These are phyloP conservation scores for Begonia peltatifolia DNA, from an alignment of 306 rosid genomes.

Conservation along the genomic window DNA sequence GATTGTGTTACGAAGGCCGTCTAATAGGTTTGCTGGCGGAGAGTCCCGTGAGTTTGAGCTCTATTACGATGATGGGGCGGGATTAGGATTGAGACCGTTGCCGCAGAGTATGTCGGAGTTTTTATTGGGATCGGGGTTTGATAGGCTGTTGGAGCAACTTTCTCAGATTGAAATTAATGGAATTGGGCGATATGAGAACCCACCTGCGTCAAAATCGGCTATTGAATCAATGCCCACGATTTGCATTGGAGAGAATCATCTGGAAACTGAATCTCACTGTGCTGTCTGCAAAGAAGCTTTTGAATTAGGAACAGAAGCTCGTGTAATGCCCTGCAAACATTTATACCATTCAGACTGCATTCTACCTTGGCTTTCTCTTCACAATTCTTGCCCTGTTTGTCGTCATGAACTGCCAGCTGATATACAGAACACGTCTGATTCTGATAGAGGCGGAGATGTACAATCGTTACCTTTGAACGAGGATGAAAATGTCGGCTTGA, in stretches of 20 bases:
- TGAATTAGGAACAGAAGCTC: slow-evolving; percentile 6
- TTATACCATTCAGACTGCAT: slow-evolving; percentile 12
- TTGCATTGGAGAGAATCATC: slow-evolving; percentile 2
- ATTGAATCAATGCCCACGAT: slow-evolving; percentile 11
- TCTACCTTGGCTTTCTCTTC: slow-evolving; percentile 11
- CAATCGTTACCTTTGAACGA: slow-evolving; percentile 10
- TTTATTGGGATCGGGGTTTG: slow-evolving; percentile 11
- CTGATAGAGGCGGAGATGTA: neutral
- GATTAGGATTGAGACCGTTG: slow-evolving; percentile 1
- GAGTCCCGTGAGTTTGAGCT: neutral
- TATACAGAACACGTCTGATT: neutral
- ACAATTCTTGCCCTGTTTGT: slow-evolving; percentile 14
- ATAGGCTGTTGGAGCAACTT: slow-evolving; percentile 11
- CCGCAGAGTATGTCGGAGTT: slow-evolving; percentile 4
- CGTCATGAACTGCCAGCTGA: slow-evolving; percentile 18
- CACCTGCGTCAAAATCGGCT: slow-evolving; percentile 7
- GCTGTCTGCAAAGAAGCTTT: slow-evolving; percentile 12
- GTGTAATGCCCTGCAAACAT: slow-evolving; percentile 12
- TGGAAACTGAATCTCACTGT: slow-evolving; percentile 7
- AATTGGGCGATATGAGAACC: slow-evolving; percentile 5
- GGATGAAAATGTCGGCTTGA: slow-evolving; percentile 30
- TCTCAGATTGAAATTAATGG: slow-evolving; percentile 3
- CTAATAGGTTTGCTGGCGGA: neutral
- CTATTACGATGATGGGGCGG: slow-evolving; percentile 1
- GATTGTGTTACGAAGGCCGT: neutral